phyloP scores from a whole-genome alignment of 225 moss, liverwort and hornwort species.

The Pleurozium schreberi region DNA sequence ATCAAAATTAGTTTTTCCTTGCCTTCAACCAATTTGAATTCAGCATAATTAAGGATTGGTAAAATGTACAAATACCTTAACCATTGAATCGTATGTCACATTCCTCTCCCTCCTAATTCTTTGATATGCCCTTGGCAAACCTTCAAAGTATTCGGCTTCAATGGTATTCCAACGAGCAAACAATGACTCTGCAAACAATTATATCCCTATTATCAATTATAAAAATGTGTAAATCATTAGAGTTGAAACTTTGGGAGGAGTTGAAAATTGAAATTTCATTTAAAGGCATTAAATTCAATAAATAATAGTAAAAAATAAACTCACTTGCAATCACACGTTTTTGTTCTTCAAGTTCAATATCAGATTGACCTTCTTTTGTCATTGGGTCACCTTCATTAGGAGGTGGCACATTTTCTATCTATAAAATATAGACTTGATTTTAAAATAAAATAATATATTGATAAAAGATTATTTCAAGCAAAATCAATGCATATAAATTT shows the following conservation, averaged over 20 bases:
- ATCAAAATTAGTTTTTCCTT: no score
- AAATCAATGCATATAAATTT: no score
- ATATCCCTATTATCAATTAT: not conserved
- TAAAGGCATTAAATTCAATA: not conserved
- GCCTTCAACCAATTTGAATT: no score
- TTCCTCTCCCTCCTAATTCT: constrained; percentile 28
- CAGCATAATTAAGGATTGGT: fast-evolving
- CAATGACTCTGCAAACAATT: not conserved
- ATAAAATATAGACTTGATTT: not conserved
- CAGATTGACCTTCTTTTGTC: not conserved
- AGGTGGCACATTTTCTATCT: not conserved
- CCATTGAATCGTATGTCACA: constrained; percentile 22
- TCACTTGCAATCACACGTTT: constrained; percentile 18
- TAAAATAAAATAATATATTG: not conserved
- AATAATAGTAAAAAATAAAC: not conserved
- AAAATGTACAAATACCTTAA: constrained; percentile 27
- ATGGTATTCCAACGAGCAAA: constrained; percentile 46
- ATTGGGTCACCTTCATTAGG: not conserved
- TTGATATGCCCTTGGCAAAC: constrained; percentile 37
- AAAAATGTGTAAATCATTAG: no score
- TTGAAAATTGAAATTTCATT: not conserved
- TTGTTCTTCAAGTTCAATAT: not conserved
- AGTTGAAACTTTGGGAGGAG: not conserved
- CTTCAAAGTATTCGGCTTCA: constrained; percentile 49
- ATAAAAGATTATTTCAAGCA: not conserved